phyloP scores from a whole-genome alignment of 345 rosid species.

The Rubroshorea leprosula region DNA sequence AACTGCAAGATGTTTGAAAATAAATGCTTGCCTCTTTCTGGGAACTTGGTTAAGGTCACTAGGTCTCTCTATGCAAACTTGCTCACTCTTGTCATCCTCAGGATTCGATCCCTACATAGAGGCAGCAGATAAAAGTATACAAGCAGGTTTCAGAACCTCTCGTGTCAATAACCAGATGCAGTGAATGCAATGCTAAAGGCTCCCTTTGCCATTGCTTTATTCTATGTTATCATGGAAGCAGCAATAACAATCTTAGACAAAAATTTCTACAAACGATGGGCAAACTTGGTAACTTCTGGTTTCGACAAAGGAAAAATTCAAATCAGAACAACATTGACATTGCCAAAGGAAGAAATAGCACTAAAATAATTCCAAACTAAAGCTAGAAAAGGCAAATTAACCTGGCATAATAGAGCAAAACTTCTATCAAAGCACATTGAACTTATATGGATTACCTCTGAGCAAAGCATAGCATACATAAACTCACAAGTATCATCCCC shows the following conservation, averaged over 20 bases:
- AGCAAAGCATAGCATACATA: too few relatives aligned
- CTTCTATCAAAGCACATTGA: too few relatives aligned
- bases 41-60: constrained; percentile 31
- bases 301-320: not conserved
- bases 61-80: constrained; percentile 24
- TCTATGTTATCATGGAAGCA: not conserved
- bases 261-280: not conserved
- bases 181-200: not conserved
- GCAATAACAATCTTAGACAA: not conserved
- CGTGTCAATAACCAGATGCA: not conserved
- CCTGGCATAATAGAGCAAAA: too few relatives aligned
- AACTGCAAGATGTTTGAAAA: constrained; percentile 5
- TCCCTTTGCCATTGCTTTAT: too few relatives aligned
- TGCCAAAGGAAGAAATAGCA: not conserved
- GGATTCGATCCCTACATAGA: constrained; percentile 28
- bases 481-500: too few relatives aligned
- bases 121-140: constrained; percentile 1
- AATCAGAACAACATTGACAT: not conserved
- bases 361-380: not conserved
- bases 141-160: constrained; percentile 9
- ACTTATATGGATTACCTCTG: too few relatives aligned
- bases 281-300: not conserved
- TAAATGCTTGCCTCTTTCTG: constrained; percentile 38
- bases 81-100: constrained; percentile 22
- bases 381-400: not conserved